A percentile compares a stretch with the other conserved stretches of the same genome.
Evolutionary conservation across 345 rosid species (phyloP).

Genomic region (Pugionium dolabratum): DNA sequence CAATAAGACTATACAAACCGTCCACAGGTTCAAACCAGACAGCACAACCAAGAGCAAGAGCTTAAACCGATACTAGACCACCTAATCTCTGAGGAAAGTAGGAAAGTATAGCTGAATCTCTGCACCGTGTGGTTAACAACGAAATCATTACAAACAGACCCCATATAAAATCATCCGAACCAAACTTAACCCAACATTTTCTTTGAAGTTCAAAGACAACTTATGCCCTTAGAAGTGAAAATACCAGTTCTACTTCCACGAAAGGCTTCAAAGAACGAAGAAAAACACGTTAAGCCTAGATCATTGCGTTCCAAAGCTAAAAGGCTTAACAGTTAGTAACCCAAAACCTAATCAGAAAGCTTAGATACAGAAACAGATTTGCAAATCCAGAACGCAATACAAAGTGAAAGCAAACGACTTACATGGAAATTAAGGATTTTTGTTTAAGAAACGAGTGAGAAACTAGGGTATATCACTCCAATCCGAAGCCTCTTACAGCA

Average conservation of each 20-base stretch:
- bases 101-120: neutral
- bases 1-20: neutral
- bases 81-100: neutral
- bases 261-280: no score
- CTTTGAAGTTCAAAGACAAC: no score
- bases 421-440: slow-evolving; percentile 29
- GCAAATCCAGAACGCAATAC: slow-evolving; percentile 10
- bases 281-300: no score
- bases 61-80: neutral
- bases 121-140: neutral
- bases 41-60: slow-evolving; percentile 11
- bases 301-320: neutral
- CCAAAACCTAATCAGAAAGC: slow-evolving; percentile 22
- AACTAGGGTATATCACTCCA: slow-evolving; percentile 43
- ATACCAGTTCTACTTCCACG: no score
- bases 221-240: no score
- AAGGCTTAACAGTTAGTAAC: slow-evolving; percentile 27
- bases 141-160: no score
- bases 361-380: slow-evolving; percentile 31
- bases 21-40: neutral
- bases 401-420: slow-evolving; percentile 10
- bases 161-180: no score
- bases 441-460: slow-evolving; percentile 4
- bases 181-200: no score
- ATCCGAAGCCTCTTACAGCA: slow-evolving; percentile 8